Conservation (phyloP, 2,329 filamentous ascomycete species). For the Colletotrichum cuscutae region DNA sequence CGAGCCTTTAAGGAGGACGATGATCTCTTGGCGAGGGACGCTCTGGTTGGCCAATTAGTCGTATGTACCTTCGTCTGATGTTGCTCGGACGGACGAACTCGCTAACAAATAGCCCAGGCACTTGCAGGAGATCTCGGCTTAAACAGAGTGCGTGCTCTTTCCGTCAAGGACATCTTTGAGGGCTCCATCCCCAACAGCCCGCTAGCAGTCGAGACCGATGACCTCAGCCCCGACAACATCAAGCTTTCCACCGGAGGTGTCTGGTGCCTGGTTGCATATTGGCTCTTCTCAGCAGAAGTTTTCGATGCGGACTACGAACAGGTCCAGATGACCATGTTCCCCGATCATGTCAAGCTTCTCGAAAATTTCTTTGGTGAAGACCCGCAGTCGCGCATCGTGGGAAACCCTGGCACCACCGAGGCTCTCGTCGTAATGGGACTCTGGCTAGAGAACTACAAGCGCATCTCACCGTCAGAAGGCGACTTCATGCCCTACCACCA, state of each 20-base stretch:
- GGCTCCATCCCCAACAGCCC: slow-evolving; percentile 56
- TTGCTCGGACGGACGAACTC: neutral
- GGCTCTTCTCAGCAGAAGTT: slow-evolving; percentile 69
- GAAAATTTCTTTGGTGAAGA: slow-evolving; percentile 63
- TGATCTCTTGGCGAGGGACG: slow-evolving; percentile 68
- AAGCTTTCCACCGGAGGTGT: slow-evolving; percentile 68
- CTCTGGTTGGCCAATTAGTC: slow-evolving; percentile 77
- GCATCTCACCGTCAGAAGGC: slow-evolving; percentile 48
- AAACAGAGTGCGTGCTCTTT: slow-evolving; percentile 49
- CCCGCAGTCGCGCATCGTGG: slow-evolving; percentile 58
- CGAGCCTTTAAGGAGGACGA: slow-evolving; percentile 74
- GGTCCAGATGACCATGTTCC: slow-evolving; percentile 68
- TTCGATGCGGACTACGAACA: slow-evolving; percentile 66
- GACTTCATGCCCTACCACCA: slow-evolving; percentile 72
- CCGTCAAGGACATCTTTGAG: slow-evolving; percentile 56
- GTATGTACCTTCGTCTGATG: slow-evolving; percentile 51
- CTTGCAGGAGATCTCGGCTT: slow-evolving; percentile 72
- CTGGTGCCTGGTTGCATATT: slow-evolving; percentile 69
- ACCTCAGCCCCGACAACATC: slow-evolving; percentile 60
- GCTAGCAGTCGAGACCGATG: slow-evolving; percentile 56
- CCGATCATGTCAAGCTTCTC: slow-evolving; percentile 66
- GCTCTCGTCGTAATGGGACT: slow-evolving; percentile 69
- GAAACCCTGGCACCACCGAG: slow-evolving; percentile 66
- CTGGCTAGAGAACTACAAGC: slow-evolving; percentile 64
- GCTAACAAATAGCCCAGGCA: slow-evolving; percentile 53